Evolutionary conservation across 2,329 filamentous ascomycete species (phyloP).

Genomic region (Xylariales sp.): DNA sequence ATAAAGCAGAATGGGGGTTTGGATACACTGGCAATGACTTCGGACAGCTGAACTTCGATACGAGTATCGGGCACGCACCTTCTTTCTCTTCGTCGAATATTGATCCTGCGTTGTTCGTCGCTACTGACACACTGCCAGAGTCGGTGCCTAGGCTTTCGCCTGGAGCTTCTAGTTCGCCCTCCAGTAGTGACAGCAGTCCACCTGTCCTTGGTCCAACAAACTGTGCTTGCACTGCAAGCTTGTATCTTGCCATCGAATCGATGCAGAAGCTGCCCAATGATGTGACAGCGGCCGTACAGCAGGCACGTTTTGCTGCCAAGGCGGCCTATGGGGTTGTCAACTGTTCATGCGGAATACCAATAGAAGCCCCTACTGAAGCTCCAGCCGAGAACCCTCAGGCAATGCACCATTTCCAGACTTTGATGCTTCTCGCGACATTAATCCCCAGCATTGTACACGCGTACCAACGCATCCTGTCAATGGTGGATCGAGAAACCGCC

Average conservation of each 20-base stretch:
- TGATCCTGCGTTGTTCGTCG: slow-evolving; percentile 23
- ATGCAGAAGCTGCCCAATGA: slow-evolving; percentile 42
- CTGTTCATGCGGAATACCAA: too few relatives aligned
- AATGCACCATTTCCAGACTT: slow-evolving; percentile 51
- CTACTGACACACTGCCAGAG: slow-evolving; percentile 11
- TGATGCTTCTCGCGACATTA: slow-evolving; percentile 55
- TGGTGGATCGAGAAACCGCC: slow-evolving; percentile 49
- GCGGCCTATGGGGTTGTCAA: slow-evolving; percentile 47
- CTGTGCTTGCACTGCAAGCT: slow-evolving; percentile 45
- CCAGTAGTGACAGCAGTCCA: slow-evolving; percentile 1
- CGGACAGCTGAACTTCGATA: slow-evolving; percentile 22
- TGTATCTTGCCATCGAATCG: slow-evolving; percentile 47
- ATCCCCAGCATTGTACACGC: slow-evolving; percentile 54
- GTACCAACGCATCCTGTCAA: slow-evolving; percentile 49
- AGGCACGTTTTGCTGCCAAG: slow-evolving; percentile 43
- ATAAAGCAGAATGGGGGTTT: slow-evolving; percentile 14
- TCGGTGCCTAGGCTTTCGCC: slow-evolving; percentile 22
- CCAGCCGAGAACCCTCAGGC: slow-evolving; percentile 22
- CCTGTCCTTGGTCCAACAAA: not conserved
- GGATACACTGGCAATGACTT: slow-evolving; percentile 18
- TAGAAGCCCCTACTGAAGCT: slow-evolving; percentile 34
- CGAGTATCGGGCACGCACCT: slow-evolving; percentile 14
- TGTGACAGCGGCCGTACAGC: slow-evolving; percentile 40
- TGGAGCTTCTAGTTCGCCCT: slow-evolving; percentile 15
- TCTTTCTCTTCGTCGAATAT: slow-evolving; percentile 19